Evolutionary conservation across 148 eudicot genomes (phyloP), one percentile per base, ranked within the genome.

Genomic region (Rhododendron ferrugineum): DNA sequence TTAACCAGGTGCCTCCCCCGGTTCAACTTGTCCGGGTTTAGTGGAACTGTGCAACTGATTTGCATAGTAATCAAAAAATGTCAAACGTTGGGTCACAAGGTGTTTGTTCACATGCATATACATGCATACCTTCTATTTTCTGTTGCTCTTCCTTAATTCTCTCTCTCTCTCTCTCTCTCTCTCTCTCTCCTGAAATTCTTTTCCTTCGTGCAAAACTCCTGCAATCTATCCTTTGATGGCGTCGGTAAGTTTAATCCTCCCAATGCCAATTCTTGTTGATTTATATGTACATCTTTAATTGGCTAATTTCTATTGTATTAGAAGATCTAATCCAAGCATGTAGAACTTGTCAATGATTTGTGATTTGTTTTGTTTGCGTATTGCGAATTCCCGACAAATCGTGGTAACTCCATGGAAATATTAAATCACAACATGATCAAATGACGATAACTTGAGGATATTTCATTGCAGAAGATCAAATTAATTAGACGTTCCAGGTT

Each of bases 141-240:
- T 78, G 0, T 78, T 10, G 15, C 44, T 68, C 70, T 42, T 83
- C 87, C 85, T 82, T 68, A 42, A 78, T 28, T 78, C 78, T 56
- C 58, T 22, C 77, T 74, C 62, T 80, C 58, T 22, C 77, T 74
- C 64, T 34, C 42, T 77, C 62, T 80, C 22, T 52, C 76, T 78
- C 83, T 84, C 85, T 84, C 86, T 74, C 84, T 70, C 52, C 68
- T 20, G 37, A 32, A 64, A 16, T 76, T 58, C 34, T 37, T 85
- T 62, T 60, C 50, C 54, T 26, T 56, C n/a, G 37, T 34, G 26
- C 49, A 9, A 40, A 44, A 22, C 74, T 50, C 76, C 86, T 81
- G 85, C 89, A 72, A 58, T 78, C 49, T 82, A 82, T 90, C 86
- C 56, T 80, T 66, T 40, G 8, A 90, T 90, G 92, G 84, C 90